Conservation (phyloP, 1,284 basidiomycete species). For the Trametes sp. region DNA sequence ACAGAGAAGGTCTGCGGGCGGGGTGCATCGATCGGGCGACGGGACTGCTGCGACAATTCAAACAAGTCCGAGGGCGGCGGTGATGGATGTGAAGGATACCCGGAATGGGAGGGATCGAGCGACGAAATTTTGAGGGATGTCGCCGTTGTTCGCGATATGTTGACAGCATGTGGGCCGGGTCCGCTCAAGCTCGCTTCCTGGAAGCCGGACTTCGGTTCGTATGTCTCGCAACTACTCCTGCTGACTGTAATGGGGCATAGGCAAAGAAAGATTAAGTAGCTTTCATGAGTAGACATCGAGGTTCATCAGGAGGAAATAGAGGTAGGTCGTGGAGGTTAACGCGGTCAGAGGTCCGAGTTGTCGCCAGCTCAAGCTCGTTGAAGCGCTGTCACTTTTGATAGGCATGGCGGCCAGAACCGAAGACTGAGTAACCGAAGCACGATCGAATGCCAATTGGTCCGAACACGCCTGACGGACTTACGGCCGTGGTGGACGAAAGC, state of each 20-base stretch:
- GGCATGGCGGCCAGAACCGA: not conserved
- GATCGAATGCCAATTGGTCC: not conserved
- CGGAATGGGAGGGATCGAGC: not conserved
- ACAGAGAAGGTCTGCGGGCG: not conserved
- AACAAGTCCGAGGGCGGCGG: slow-evolving; percentile 9
- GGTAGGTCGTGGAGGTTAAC: too few relatives aligned
- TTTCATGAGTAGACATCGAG: too few relatives aligned
- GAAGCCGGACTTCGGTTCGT: not conserved
- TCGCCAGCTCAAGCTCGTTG: too few relatives aligned
- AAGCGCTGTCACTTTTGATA: not conserved
- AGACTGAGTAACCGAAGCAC: not conserved
- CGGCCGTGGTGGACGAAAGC: not conserved
- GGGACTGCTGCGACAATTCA: too few relatives aligned
- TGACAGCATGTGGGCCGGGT: not conserved
- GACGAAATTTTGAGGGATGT: not conserved
- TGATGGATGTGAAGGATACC: not conserved
- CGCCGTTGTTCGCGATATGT: not conserved
- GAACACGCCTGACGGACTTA: too few relatives aligned
- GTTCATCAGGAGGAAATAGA: too few relatives aligned
- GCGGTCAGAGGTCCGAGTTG: too few relatives aligned
- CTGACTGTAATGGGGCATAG: too few relatives aligned
- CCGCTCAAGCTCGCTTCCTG: not conserved
- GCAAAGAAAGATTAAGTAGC: too few relatives aligned
- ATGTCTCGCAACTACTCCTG: too few relatives aligned
- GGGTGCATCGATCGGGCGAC: not conserved